A percentile compares a stretch with the other conserved stretches of the same genome.
Evolutionary conservation across 2,329 filamentous ascomycete species (phyloP).

Genomic region (Lasiodiplodia gonubiensis): DNA sequence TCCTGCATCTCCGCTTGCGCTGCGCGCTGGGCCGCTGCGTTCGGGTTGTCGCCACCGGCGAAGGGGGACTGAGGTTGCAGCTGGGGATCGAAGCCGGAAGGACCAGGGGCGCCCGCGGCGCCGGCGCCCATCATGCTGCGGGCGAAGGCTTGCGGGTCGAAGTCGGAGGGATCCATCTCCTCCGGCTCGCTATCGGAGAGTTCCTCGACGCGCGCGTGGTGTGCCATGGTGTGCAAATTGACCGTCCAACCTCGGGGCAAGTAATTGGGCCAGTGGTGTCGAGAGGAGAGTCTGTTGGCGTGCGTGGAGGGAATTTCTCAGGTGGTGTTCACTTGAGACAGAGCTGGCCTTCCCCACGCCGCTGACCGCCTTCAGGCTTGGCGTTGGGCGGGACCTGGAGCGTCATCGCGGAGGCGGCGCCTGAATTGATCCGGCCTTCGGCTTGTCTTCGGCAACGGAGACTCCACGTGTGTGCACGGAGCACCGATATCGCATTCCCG

Average conservation of each 20-base stretch:
- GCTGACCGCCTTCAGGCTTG: conserved; percentile 23
- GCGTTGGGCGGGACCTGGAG: background rate
- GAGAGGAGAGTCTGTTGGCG: background rate
- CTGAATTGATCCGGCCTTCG: conserved; percentile 4
- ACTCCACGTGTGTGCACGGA: background rate
- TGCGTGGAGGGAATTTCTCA: background rate
- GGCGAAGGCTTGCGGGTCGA: conserved; percentile 73
- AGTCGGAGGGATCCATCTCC: conserved; percentile 78
- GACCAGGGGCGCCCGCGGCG: background rate
- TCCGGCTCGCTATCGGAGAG: conserved; percentile 80
- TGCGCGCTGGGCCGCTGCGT: conserved; percentile 41
- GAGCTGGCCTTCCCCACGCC: background rate
- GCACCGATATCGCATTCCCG: conserved; percentile 4
- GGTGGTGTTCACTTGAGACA: background rate
- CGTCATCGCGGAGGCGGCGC: background rate
- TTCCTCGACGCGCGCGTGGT: conserved; percentile 85
- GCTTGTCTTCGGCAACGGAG: conserved; percentile 2
- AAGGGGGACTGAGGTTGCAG: conserved; percentile 41
- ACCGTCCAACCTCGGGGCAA: background rate
- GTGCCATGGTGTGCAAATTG: conserved; percentile 66
- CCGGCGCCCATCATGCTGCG: conserved; percentile 49
- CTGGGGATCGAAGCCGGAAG: conserved; percentile 33
- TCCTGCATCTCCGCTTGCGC: conserved; percentile 54
- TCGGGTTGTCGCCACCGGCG: conserved; percentile 29
- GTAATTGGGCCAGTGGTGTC: conserved; percentile 3